Evolutionary conservation across 1,139 yeast genomes (phyloP), one percentile per base, ranked within the genome.

Genomic region (Hyphopichia khmerensis): DNA sequence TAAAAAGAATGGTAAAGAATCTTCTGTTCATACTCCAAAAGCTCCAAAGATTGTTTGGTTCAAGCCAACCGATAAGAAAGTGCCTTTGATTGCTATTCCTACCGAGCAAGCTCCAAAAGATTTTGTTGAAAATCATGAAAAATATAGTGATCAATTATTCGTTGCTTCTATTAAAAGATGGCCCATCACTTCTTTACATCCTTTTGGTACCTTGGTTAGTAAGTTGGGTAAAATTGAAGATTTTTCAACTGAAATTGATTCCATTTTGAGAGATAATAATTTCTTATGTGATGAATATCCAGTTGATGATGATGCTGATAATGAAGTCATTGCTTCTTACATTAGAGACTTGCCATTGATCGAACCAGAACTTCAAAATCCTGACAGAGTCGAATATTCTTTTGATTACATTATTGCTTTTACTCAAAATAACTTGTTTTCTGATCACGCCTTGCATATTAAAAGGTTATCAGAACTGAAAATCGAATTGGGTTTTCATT

Each of bases 101-200:
- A 93, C 98, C 2, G 99, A 93, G 59, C 96, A 93, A 63, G 99
- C 97, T 0, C 99, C 99, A 31, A 80, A 79, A 47, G 98, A 93
- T 62, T 91, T 93, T 67, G 95, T 93, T 35, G 96, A 90, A 50
- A 89, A 90, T 55, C 96, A 90, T 51, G 96, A 87, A 45, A 77
- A 74, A 42, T 93, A 93, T 55, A 76, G 88, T 0, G 82, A 88
- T 59, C 87, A 85, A 55, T 70, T 90, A 42, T 93, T 93, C 59
- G 95, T 93, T 48, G 98, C 98, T 0, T 87, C 96, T 3, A 93
- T 93, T 56, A 93, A 93, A 63, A 84, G 99, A 65, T 93, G 99
- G 99, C 99, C 99, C 61, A 93, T 93, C 65, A 93, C 99, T 16
- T 91, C 98, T 0, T 77, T 93, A 62, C 99, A 93, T 70, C 99